Base-by-base conservation (phyloP, 306 rosid species). In the Pueraria montana region DNA sequence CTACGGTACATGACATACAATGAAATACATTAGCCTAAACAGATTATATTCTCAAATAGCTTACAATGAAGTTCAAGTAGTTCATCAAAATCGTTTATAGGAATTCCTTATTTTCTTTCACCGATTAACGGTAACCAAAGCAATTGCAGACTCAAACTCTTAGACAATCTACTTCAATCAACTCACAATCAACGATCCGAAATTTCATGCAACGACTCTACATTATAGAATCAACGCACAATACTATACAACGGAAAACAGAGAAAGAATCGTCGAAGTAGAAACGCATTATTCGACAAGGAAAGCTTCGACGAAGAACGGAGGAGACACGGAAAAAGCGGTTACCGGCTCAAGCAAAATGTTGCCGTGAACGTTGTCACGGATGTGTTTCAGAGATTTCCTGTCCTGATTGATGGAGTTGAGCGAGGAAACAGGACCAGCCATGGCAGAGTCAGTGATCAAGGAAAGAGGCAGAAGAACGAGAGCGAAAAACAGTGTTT, bases 361-460 rank as follows among this genome's bases (percentile, higher is more conserved):
- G 85, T 87, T 88, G 56, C 94, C 94, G 46, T 90, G 97, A 52
- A 92, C 93, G 73, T 92, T 92, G 52, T 92, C 97, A 48, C 72
- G 92, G 40, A 92, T 87, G 50, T 85, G 93, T 88, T 92, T 92
- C 61, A 85, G 56, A 13, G 61, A 48, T 20, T 62, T 74, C 72
- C 97, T 88, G 17, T 90, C 91, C 40, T 16, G 20, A 34, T 59
- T 69, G 30, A 70, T 23, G 11, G 67, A 88, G 21, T 82, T 87
- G 74, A 38, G 49, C 1, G 65, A 1, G 21, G 61, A 13, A 83
- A 43, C 24, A 40, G 83, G 12, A 82, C 80, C 32, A 16, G 53
- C 84, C 92, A 86, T 89, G 82, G 86, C 23, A 40, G 61, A 9
- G 30, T 67, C 87, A 62, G 80, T 59, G 70, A 78, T 50, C 30